phyloP scores from a whole-genome alignment of 441 rosid species.

The Brassica balearica region DNA sequence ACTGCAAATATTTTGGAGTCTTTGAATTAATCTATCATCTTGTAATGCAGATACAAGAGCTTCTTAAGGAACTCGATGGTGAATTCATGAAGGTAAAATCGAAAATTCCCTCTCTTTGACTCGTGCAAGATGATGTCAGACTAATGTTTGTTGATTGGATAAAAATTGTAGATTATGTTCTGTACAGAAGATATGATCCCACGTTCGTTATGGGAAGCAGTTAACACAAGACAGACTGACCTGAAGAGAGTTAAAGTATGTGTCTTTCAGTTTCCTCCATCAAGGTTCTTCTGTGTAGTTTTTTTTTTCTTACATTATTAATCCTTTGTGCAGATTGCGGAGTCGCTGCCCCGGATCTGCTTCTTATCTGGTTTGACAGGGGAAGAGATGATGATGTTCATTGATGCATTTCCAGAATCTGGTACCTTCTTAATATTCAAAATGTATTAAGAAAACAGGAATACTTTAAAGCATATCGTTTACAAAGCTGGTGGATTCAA shows the following conservation, averaged over 20 bases:
- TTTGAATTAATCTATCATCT: constrained; percentile 21
- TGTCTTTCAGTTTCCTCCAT: neutral
- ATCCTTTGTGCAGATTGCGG: constrained; percentile 50
- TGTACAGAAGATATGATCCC: constrained; percentile 82
- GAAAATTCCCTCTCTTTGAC: neutral
- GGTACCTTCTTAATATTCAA: constrained; percentile 51
- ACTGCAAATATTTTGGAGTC: neutral
- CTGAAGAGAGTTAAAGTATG: constrained; percentile 64
- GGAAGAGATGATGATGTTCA: constrained; percentile 96
- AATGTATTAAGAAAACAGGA: neutral
- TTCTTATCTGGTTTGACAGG: constrained; percentile 86
- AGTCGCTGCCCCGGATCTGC: constrained; percentile 76
- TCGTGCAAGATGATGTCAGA: constrained; percentile 5
- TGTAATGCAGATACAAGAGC: constrained; percentile 61
- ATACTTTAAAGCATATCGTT: neutral
- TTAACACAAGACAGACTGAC: constrained; percentile 73
- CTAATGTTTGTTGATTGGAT: neutral
- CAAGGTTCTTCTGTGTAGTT: neutral
- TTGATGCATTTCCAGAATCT: constrained; percentile 79
- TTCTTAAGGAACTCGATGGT: constrained; percentile 72
- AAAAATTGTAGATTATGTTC: constrained; percentile 54
- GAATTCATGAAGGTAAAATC: constrained; percentile 77
- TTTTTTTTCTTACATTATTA: constrained; percentile 23
- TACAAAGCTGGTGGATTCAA: constrained; percentile 10
- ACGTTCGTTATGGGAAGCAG: constrained; percentile 78